Conservation (phyloP, 2,329 filamentous ascomycete genomes). For the Lizonia empirigonia region DNA sequence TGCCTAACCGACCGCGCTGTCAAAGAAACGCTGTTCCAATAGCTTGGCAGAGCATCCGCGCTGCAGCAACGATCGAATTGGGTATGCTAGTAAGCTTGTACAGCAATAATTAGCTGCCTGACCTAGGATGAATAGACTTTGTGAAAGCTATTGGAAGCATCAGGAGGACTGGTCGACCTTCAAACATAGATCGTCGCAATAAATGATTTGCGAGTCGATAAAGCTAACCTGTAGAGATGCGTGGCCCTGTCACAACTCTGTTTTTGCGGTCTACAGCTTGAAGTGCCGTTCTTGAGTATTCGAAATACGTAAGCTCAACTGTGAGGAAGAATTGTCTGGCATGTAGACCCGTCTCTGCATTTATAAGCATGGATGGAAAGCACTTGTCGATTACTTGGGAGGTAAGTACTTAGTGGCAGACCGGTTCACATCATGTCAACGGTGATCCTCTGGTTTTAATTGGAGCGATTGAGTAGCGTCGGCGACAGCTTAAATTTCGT, state of each 20-base stretch:
- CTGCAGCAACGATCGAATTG: slow-evolving; percentile 9
- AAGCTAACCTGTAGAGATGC: slow-evolving; percentile 1
- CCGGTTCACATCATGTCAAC: neutral
- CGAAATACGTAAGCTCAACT: neutral
- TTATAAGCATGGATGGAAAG: neutral
- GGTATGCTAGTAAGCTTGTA: neutral
- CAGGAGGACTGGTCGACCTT: neutral
- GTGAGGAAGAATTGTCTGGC: neutral
- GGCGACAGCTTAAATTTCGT: neutral
- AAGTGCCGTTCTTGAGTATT: neutral
- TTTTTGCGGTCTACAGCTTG: neutral
- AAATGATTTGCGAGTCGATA: neutral
- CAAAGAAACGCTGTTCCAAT: slow-evolving; percentile 6
- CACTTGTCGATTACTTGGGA: neutral
- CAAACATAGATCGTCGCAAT: neutral
- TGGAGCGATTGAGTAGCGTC: neutral
- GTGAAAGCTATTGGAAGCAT: slow-evolving; percentile 1
- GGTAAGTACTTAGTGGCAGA: neutral
- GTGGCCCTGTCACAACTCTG: neutral
- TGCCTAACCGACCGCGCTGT: slow-evolving; percentile 1
- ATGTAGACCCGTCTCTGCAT: neutral
- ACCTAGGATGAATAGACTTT: neutral
- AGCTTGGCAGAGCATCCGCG: slow-evolving; percentile 23
- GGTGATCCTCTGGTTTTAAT: neutral
- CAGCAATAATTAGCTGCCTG: neutral